Evolutionary conservation across 768 basidiomycete genomes (phyloP).

Genomic region (Rubroboletus pulcherrimus): DNA sequence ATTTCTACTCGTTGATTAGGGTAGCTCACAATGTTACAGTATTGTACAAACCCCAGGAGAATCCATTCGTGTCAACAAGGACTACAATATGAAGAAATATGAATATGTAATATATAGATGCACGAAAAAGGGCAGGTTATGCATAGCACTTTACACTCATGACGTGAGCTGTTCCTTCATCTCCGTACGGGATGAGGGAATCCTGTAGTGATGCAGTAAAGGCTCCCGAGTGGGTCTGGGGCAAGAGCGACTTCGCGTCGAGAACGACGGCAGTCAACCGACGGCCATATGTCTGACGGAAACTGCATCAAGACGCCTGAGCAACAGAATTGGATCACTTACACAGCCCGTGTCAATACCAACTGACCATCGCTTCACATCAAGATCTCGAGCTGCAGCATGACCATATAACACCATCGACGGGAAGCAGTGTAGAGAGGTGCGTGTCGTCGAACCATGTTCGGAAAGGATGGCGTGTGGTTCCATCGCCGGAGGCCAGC

Average conservation of each 20-base stretch:
- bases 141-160: conserved; percentile 47
- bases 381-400: conserved; percentile 72
- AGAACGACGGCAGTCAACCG: conserved; percentile 69
- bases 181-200: conserved; percentile 51
- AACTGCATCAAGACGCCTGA: neutral
- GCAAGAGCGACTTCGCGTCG: conserved; percentile 24
- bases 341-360: conserved; percentile 90
- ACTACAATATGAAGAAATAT: neutral
- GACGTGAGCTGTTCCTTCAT: conserved; percentile 46
- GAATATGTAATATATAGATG: neutral
- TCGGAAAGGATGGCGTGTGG: neutral
- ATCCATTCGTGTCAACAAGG: neutral
- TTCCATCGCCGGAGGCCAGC: conserved; percentile 34
- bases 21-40: neutral
- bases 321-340: conserved; percentile 25
- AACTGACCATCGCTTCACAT: conserved; percentile 77
- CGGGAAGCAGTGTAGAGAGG: conserved; percentile 58
- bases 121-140: neutral
- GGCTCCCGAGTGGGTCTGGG: conserved; percentile 6
- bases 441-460: conserved; percentile 7
- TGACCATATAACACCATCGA: conserved; percentile 87
- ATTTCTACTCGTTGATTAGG: conserved; percentile 1
- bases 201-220: conserved; percentile 21
- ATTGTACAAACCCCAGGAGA: neutral
- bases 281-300: conserved; percentile 51